These are phyloP conservation scores for Camellia sinensis DNA, from an alignment of 148 eudicot species.

Conservation along the genomic window DNA sequence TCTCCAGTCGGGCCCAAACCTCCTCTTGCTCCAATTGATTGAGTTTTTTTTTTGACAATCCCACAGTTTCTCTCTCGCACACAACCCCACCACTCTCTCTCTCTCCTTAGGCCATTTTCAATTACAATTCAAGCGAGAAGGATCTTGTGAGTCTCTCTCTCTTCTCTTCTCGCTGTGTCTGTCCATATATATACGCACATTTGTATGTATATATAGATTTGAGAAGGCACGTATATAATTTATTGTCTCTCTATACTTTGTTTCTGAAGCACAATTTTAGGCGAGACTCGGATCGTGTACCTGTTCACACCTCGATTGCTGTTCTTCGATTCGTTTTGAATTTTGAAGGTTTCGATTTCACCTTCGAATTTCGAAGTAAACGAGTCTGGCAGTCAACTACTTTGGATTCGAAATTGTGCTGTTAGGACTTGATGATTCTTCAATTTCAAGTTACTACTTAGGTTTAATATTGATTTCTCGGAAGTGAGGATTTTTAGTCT, in stretches of 20 bases:
- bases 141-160: conserved; percentile 3
- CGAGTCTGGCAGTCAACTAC: not conserved
- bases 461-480: conserved; percentile 9
- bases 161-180: too few species aligned
- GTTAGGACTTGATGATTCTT: not conserved
- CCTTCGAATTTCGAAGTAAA: not conserved
- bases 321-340: not conserved
- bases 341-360: not conserved
- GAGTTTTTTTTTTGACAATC: not conserved
- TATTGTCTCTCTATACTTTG: not conserved
- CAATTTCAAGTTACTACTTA: not conserved
- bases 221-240: not conserved
- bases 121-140: not conserved
- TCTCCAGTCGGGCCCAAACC: conserved; percentile 4
- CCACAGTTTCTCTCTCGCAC: conserved; percentile 14
- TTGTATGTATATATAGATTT: not conserved
- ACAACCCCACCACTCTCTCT: not conserved
- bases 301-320: not conserved
- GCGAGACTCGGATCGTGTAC: conserved; percentile 2
- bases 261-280: not conserved
- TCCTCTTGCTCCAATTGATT: not conserved
- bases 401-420: conserved; percentile 6
- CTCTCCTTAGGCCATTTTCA: not conserved
- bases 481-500: conserved; percentile 11
- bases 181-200: not conserved